phyloP scores from a whole-genome alignment of 306 rosid species.

The Inga oerstediana region DNA sequence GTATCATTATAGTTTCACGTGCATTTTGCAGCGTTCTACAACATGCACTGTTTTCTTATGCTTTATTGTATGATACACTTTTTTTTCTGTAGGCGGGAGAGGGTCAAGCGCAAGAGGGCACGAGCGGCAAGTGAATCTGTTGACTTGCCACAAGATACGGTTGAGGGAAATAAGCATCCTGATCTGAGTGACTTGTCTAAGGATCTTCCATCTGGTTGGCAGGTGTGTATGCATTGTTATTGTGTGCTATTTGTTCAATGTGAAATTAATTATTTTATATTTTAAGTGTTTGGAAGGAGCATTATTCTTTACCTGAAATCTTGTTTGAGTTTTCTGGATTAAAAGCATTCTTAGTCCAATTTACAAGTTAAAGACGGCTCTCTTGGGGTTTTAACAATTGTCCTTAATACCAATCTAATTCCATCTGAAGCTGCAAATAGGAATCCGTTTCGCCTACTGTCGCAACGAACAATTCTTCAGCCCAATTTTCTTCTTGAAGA shows the following conservation, averaged over 20 bases:
- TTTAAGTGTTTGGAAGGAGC: conserved; percentile 16
- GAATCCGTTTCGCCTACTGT: background rate
- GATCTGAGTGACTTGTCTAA: conserved; percentile 58
- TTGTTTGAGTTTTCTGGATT: conserved; percentile 16
- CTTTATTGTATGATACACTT: background rate
- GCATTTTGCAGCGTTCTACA: background rate
- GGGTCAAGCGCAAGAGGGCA: conserved; percentile 84
- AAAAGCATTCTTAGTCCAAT: conserved; percentile 7
- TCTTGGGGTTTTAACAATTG: background rate
- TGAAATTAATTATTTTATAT: conserved; percentile 10
- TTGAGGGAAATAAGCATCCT: conserved; percentile 57
- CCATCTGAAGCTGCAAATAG: background rate
- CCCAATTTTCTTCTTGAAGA: background rate
- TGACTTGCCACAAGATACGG: conserved; percentile 37
- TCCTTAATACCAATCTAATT: background rate
- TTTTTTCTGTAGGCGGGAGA: conserved; percentile 70
- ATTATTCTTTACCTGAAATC: conserved; percentile 16
- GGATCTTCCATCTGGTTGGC: conserved; percentile 88
- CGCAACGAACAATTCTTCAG: background rate
- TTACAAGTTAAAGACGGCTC: background rate
- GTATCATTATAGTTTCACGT: conserved; percentile 10
- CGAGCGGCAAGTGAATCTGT: conserved; percentile 52
- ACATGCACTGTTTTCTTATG: background rate
- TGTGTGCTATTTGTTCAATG: background rate
- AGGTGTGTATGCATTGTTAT: conserved; percentile 45